Percentiles rank a stretch among this genome's conserved stretches.
phyloP scores from a whole-genome alignment of 495 filamentous ascomycete species.

The Polyplosphaeria fusca region DNA sequence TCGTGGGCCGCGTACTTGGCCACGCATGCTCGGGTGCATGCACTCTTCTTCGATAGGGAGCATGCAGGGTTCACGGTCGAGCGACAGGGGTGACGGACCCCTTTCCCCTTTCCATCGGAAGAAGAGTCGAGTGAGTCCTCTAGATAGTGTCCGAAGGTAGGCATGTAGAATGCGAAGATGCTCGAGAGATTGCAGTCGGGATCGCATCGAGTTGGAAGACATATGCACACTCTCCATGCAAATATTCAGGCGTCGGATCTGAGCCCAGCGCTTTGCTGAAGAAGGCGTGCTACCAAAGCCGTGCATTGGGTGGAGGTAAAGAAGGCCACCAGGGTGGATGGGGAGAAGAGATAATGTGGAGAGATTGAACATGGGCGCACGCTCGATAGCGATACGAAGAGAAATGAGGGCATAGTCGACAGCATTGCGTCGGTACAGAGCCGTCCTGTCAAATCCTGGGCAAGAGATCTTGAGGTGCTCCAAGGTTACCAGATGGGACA shows the following conservation, averaged over 20 bases:
- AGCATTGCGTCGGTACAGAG: conserved; percentile 66
- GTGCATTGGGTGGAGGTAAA: conserved; percentile 64
- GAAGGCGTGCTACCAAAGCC: conserved; percentile 66
- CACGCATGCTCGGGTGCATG: conserved; percentile 35
- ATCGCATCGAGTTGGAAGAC: conserved; percentile 33
- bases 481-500: conserved; percentile 60
- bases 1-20: conserved; percentile 15
- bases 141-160: conserved; percentile 63
- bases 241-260: conserved; percentile 66
- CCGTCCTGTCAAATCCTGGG: conserved; percentile 62
- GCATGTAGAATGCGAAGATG: conserved; percentile 73
- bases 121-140: conserved; percentile 57
- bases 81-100: conserved; percentile 63
- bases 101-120: conserved; percentile 70
- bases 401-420: conserved; percentile 83
- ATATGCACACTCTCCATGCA: conserved; percentile 64
- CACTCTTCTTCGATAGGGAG: conserved; percentile 45
- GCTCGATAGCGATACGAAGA: conserved; percentile 71
- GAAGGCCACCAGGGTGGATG: conserved; percentile 65
- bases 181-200: conserved; percentile 54
- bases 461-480: conserved; percentile 67
- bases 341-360: conserved; percentile 61
- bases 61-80: conserved; percentile 61
- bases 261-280: conserved; percentile 63
- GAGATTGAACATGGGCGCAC: conserved; percentile 57